These are phyloP conservation scores for Phytophthora sp. DNA, from an alignment of 352 stramenopile species.

Conservation along the genomic window DNA sequence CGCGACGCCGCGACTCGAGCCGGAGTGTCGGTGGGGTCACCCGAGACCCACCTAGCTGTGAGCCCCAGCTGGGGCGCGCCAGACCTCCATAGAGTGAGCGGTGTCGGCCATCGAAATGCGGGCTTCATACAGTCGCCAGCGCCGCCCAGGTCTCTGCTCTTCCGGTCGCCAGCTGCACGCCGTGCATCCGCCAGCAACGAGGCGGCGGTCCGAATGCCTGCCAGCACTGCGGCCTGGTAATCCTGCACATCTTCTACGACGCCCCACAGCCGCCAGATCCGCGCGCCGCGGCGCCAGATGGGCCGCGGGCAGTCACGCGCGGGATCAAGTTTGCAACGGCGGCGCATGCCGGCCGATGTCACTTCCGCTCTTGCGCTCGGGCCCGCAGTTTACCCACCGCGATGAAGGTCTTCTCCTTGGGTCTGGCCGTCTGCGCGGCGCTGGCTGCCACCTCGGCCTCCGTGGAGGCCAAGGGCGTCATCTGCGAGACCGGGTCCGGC, in stretches of 20 bases:
- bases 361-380: conserved; percentile 28
- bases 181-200: conserved; percentile 26
- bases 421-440: conserved; percentile 28
- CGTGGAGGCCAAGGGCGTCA: conserved; percentile 21
- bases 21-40: background rate
- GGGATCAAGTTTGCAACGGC: conserved; percentile 13
- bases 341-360: no score
- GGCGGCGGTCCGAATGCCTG: conserved; percentile 20
- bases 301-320: conserved; percentile 15
- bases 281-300: conserved; percentile 20
- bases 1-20: conserved; percentile 15
- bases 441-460: conserved; percentile 18
- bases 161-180: conserved; percentile 10
- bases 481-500: conserved; percentile 18
- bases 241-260: conserved; percentile 39
- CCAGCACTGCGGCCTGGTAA: conserved; percentile 9
- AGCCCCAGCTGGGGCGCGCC: conserved; percentile 4
- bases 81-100: conserved; percentile 25
- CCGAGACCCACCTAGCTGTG: no score
- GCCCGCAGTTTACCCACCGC: background rate
- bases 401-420: conserved; percentile 33
- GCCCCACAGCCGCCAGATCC: conserved; percentile 14
- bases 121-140: conserved; percentile 1
- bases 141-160: conserved; percentile 8
- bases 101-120: conserved; percentile 7